Evolutionary conservation across 257 asterid species (phyloP), one percentile per base, ranked within the genome.

Genomic region (Fraxinus anomala): DNA sequence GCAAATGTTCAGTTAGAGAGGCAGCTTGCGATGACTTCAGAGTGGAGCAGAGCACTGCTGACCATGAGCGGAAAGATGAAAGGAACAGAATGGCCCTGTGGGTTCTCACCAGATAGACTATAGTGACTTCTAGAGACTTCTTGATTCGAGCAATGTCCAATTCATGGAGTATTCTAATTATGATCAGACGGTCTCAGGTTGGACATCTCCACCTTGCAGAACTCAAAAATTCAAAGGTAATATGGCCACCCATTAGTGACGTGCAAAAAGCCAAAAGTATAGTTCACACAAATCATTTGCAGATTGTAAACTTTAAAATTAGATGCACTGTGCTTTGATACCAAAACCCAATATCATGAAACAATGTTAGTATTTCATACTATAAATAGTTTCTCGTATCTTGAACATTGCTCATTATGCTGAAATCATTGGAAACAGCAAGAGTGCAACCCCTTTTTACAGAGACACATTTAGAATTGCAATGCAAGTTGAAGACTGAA

Each of bases 161-260:
- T 95, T 89, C 68, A 93, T 95, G 97, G 99, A 95, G 92, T 95
- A 95, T 81, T 86, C 98, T 33, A 95, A 95, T 79, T 95, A 95
- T 73, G 99, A 98, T 47, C 99, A 95, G 88, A 84, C 92, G 6
- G 94, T 95, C 68, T 91, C 99, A 84, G 99, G 99, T 95, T 78
- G 14, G 79, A 34, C 44, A 73, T 77, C 54, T 51, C 68, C 51
- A 44, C 19, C 4, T 16, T 13, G 17, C 51, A 44, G 51, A 44
- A 44, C 51, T 44, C 17, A 39, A 13, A 47, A 47, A 47, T 4
- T 16, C 19, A 47, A 47, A 47, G 6, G 1, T 3, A 47, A 47
- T 44, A 44, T 47, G 59, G 21, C 59, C 59, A 47, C 59, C 59
- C 21, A 47, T 47, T 47, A 26, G 28, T 26, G 28, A 26, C 28